phyloP scores from a whole-genome alignment of 768 basidiomycete species.

The Lactifluus echinatus region DNA sequence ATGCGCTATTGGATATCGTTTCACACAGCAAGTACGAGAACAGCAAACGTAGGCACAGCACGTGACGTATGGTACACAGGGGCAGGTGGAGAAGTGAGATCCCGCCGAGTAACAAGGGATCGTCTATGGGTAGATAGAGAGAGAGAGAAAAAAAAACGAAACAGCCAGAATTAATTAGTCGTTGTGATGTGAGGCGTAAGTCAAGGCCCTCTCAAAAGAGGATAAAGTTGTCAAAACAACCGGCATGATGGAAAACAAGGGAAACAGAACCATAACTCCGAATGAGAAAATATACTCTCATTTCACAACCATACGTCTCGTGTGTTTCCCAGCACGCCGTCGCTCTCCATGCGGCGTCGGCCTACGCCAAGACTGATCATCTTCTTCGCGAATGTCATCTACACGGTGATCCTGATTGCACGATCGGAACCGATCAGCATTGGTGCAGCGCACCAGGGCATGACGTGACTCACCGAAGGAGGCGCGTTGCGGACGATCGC shows the following conservation, averaged over 20 bases:
- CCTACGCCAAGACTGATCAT: constrained; percentile 57
- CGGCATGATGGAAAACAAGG: constrained; percentile 7
- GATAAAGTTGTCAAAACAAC: constrained; percentile 1
- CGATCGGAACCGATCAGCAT: constrained; percentile 14
- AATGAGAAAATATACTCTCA: constrained; percentile 3
- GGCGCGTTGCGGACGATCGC: constrained; percentile 14
- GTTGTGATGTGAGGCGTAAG: neutral
- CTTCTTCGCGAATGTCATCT: constrained; percentile 51
- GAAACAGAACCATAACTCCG: constrained; percentile 3
- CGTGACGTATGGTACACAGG: constrained; percentile 13
- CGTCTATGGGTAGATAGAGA: constrained; percentile 4
- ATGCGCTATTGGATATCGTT: constrained; percentile 8
- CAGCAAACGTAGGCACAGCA: constrained; percentile 6
- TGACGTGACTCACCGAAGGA: constrained; percentile 16
- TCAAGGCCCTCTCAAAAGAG: neutral
- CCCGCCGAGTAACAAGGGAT: neutral
- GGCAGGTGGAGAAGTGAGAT: neutral
- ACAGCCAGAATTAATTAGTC: neutral
- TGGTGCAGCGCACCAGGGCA: constrained; percentile 8
- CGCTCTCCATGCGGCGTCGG: constrained; percentile 70
- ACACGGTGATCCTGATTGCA: constrained; percentile 16
- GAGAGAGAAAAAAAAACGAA: neutral
- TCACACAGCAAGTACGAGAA: constrained; percentile 2
- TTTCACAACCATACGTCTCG: constrained; percentile 51
- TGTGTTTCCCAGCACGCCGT: constrained; percentile 73